These are phyloP conservation scores for California macrophylla DNA, from an alignment of 441 rosid species.

Conservation along the genomic window DNA sequence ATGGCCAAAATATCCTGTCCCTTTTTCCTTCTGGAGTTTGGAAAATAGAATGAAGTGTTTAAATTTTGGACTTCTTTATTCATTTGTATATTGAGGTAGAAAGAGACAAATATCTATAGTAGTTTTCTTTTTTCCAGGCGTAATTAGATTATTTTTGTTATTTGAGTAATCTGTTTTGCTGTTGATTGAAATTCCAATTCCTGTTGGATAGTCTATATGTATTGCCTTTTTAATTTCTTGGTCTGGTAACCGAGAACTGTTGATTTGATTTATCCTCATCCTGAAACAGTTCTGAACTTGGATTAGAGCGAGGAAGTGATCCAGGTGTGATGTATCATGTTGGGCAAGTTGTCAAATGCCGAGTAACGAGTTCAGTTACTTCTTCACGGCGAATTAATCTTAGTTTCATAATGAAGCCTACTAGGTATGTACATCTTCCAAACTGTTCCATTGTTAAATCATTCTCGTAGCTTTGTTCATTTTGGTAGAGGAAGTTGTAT, in stretches of 20 bases:
- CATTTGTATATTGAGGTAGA: no score
- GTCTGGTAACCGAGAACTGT: conserved; percentile 7
- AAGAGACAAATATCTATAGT: neutral
- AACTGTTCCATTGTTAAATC: neutral
- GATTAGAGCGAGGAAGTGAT: conserved; percentile 68
- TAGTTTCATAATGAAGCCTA: conserved; percentile 68
- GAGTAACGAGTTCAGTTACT: conserved; percentile 57
- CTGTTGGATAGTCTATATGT: neutral
- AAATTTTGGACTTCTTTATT: no score
- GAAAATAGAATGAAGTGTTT: neutral
- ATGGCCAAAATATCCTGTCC: neutral
- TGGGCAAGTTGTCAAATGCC: conserved; percentile 95
- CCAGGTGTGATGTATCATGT: conserved; percentile 64
- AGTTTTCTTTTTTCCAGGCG: neutral
- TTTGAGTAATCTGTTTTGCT: neutral
- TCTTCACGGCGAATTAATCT: conserved; percentile 69
- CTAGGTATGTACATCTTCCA: conserved; percentile 43
- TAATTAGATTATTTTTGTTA: neutral
- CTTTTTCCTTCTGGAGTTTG: neutral
- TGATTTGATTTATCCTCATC: conserved; percentile 22
- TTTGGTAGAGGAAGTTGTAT: neutral
- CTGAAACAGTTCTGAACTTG: conserved; percentile 77
- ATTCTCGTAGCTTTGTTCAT: neutral
- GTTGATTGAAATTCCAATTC: neutral
- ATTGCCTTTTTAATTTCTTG: neutral